phyloP scores from a whole-genome alignment of 495 filamentous ascomycete species.

The Sordaria brevicollis region DNA sequence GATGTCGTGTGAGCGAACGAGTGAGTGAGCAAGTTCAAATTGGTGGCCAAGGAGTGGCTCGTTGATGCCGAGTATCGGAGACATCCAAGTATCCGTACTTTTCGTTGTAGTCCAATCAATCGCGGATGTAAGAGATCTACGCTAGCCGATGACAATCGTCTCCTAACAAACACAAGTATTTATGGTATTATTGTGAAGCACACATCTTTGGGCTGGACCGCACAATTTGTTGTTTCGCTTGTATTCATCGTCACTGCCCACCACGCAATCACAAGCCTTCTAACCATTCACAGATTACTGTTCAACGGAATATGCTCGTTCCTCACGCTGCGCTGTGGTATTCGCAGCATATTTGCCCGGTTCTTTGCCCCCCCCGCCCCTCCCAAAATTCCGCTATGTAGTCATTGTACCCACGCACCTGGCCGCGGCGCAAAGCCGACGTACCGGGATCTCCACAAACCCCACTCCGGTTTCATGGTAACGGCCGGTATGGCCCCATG shows the following conservation, averaged over 20 bases:
- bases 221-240: neutral
- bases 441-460: neutral
- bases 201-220: neutral
- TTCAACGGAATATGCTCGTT: neutral
- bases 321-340: neutral
- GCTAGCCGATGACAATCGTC: neutral
- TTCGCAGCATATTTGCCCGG: neutral
- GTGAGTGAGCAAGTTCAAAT: neutral
- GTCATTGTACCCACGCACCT: neutral
- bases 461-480: neutral
- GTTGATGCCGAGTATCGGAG: neutral
- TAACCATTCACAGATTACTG: neutral
- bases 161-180: too few relatives aligned
- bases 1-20: neutral
- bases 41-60: neutral
- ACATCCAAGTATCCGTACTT: neutral
- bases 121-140: neutral
- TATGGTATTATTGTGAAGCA: neutral
- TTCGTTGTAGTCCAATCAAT: neutral
- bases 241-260: neutral
- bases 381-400: neutral
- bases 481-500: neutral
- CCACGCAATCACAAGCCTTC: neutral
- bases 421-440: neutral
- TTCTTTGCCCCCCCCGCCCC: too few relatives aligned